Base-by-base conservation (phyloP, 2,329 filamentous ascomycete genomes). In the Beauveria varroae region DNA sequence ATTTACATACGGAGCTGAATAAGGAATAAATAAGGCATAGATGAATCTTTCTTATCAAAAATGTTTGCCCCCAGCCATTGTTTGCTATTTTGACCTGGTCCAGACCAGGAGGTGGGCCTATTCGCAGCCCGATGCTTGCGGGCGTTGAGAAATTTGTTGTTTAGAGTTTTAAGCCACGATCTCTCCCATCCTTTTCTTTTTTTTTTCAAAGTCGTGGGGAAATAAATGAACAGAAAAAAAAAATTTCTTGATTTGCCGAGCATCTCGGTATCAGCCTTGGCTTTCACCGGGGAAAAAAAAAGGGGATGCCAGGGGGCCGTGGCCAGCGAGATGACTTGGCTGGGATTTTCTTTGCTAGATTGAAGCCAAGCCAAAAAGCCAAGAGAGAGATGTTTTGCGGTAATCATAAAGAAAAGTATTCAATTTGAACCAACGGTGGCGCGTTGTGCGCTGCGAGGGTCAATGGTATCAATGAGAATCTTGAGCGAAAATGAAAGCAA, bases 211-310 rank as follows among this genome's bases (percentile, higher is more conserved):
- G 4, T 34, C 5, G 12, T 34, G 30, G 30, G 20, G 10, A 12
- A 26, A 16, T 44, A 12, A 12, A n/a, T 9, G 9, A 7, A 18
- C 10, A n/a, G 16, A 14, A 18, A 10, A n/a, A n/a, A 16, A 14
- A 10, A 1, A 34, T n/a, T n/a, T n/a, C n/a, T n/a, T n/a, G n/a
- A n/a, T 49, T 57, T 57, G 44, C 55, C 22, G 26, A 57, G 55
- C 41, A 30, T 57, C 55, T 57, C 50, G 55, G 55, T 50, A 57
- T 57, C 22, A 26, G 44, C n/a, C 55, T 57, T 47, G 55, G 55
- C 55, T 28, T 37, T 56, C 3, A 5, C 14, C 26, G 22, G 18
- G 20, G 8, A 2, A 9, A 6, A 37, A 22, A 30, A 22, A 57
- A 24, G 24, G 24, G 5, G 24, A 24, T 24, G 24, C 3, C 5